Evolutionary conservation across 345 rosid genomes (phyloP), one percentile per base, ranked within the genome.

Genomic region (Syzygium oleosum): DNA sequence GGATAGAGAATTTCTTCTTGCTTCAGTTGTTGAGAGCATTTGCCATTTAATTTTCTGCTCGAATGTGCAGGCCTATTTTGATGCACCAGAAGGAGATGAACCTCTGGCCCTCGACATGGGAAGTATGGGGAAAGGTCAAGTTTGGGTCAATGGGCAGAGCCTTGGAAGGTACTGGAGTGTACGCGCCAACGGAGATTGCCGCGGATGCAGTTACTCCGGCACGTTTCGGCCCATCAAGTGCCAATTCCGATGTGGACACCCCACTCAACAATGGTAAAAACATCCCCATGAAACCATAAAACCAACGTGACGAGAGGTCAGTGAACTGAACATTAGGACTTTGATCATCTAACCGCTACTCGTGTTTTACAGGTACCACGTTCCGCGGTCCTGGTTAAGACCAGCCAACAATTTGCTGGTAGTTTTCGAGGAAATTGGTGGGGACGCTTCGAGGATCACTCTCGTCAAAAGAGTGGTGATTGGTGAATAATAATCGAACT

Each of bases 341-440:
- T 53, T 4, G n/a, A 25, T 27, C 55, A 84, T 84, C 86, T 84
- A 17, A 46, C 85, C 9, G 27, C 83, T 38, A 52, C 13, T 84
- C 6, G 23, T 43, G 31, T 41, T 52, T 91, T 89, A 61, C 91
- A 95, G 97, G 96, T 94, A 93, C 89, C 96, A 92, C 85, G 93
- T 95, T 85, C 96, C 95, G 13, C 88, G 93, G 59, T 91, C 95
- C 52, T 95, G 97, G 96, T 87, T 94, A 89, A 93, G 91, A 85
- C 90, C 92, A 73, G 90, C 87, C n/a, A 68, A 86, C 11, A 95
- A 95, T 88, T 85, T 90, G 19, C 43, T 92, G 84, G 90, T 93
- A 29, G 86, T 95, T 84, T 93, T 93, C 27, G 96, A 95, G 88
- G 97, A 95, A 91, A 88, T 89, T 22, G 93, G 94, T 1, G 95